Percentiles rank a stretch among this genome's conserved stretches.
Conservation (phyloP, 345 rosid species). For the Toxicodendron radicans region DNA sequence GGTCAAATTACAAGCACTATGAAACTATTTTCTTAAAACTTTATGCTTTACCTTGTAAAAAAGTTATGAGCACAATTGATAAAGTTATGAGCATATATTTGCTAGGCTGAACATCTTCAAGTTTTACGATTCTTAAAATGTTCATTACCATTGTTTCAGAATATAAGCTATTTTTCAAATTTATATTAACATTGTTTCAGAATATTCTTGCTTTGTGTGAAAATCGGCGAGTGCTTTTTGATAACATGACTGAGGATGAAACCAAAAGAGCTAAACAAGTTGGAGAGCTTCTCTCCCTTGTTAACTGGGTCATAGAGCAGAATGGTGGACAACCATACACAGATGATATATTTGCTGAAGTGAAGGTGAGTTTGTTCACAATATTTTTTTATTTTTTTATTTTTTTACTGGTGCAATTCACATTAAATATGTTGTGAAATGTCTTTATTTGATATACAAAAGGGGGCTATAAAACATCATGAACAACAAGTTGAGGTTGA, state of each 20-base stretch:
- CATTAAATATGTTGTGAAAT: background rate
- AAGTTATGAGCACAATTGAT: too few species aligned
- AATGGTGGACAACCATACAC: constrained; percentile 79
- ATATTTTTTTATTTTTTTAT: too few species aligned
- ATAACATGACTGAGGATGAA: constrained; percentile 75
- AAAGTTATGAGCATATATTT: background rate
- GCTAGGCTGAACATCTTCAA: background rate
- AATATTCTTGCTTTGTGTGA: constrained; percentile 63
- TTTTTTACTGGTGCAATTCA: background rate
- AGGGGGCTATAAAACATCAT: constrained; percentile 62
- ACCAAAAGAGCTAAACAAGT: constrained; percentile 56
- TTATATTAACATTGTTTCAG: constrained; percentile 28
- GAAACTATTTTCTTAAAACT: background rate
- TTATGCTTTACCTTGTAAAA: background rate
- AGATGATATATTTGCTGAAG: constrained; percentile 66
- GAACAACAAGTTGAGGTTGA: constrained; percentile 64
- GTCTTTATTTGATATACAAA: constrained; percentile 35
- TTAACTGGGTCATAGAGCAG: constrained; percentile 42
- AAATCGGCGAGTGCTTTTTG: constrained; percentile 64
- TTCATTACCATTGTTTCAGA: background rate
- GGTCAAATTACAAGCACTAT: background rate
- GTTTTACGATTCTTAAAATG: background rate
- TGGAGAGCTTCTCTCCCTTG: constrained; percentile 62
- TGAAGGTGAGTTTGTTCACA: constrained; percentile 45
- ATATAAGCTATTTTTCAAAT: background rate